These are phyloP conservation scores for Cyclostephanos tholiformis DNA, from an alignment of 108 stramenopile genomes.

Conservation along the genomic window DNA sequence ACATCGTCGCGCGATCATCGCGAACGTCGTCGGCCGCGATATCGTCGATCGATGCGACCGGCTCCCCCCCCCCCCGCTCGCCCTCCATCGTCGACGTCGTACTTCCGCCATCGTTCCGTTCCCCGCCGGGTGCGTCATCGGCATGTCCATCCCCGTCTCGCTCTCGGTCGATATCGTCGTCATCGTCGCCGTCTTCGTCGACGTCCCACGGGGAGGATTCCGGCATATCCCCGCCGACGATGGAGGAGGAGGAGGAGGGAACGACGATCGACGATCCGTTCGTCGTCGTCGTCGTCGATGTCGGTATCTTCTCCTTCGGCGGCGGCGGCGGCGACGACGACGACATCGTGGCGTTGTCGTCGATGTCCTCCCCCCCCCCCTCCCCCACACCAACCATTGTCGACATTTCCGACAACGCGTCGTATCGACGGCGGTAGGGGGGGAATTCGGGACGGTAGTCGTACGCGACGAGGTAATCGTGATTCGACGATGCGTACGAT, in stretches of 20 bases:
- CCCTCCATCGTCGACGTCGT: no score
- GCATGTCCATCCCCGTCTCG: no score
- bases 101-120: background rate
- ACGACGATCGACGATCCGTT: background rate
- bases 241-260: no score
- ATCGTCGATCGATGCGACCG: no score
- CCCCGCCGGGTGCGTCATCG: no score
- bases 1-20: no score
- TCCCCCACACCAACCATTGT: background rate
- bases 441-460: constrained; percentile 42
- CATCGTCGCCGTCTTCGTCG: background rate
- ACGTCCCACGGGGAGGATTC: background rate
- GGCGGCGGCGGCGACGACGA: no score
- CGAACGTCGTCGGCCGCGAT: no score
- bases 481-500: no score
- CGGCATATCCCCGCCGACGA: background rate
- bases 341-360: background rate
- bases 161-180: background rate
- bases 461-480: constrained; percentile 9
- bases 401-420: no score
- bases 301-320: no score
- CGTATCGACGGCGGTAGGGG: constrained; percentile 13
- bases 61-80: no score
- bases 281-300: constrained; percentile 6
- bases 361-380: background rate